These are phyloP conservation scores for Stachybotrys chartarum DNA, from an alignment of 2,329 filamentous ascomycete species.

Conservation along the genomic window DNA sequence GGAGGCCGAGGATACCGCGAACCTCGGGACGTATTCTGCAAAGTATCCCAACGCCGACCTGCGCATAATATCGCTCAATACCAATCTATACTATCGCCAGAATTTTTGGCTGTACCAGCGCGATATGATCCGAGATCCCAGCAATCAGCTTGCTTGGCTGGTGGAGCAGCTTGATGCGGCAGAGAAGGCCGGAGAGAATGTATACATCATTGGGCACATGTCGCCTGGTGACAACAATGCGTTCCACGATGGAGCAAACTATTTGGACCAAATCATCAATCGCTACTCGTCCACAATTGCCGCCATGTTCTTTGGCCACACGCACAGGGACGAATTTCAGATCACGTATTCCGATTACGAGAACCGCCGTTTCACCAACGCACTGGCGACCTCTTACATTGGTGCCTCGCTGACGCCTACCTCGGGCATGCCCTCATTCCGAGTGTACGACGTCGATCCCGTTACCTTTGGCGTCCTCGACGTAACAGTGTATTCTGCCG, in stretches of 20 bases:
- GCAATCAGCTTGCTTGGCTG: constrained; percentile 45
- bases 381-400: constrained; percentile 45
- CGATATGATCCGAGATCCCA: constrained; percentile 42
- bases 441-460: constrained; percentile 51
- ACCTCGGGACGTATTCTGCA: constrained; percentile 43
- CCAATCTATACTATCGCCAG: constrained; percentile 50
- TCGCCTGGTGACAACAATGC: constrained; percentile 42
- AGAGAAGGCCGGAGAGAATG: constrained; percentile 42
- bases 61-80: constrained; percentile 52
- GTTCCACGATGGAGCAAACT: constrained; percentile 44
- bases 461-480: constrained; percentile 49
- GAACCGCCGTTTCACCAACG: constrained; percentile 31
- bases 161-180: constrained; percentile 44
- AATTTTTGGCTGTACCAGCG: constrained; percentile 50
- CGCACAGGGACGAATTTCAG: constrained; percentile 49
- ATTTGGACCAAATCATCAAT: constrained; percentile 45
- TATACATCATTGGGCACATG: constrained; percentile 53
- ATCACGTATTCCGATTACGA: constrained; percentile 44
- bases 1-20: constrained; percentile 20
- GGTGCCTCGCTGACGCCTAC: constrained; percentile 47
- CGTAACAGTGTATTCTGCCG: constrained; percentile 44
- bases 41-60: constrained; percentile 37
- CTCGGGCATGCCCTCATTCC: constrained; percentile 48
- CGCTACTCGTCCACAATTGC: constrained; percentile 47
- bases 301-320: constrained; percentile 51